Evolutionary conservation across 106 monocot genomes (phyloP).

Genomic region (Platanthera guangdongensis): DNA sequence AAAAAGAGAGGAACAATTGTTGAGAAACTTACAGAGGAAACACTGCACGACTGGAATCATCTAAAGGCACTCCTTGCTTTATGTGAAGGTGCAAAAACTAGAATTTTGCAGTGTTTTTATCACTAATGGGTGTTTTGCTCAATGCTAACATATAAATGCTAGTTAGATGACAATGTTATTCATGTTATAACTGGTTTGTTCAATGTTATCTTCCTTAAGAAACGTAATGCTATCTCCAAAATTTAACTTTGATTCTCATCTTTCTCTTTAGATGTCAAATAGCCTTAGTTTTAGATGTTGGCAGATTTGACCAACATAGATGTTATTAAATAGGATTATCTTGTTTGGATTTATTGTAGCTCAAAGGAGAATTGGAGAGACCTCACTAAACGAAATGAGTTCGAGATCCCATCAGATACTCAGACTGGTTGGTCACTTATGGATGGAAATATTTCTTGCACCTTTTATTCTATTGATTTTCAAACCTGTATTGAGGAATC

Average conservation of each 20-base stretch:
- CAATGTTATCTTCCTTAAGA: too few species aligned
- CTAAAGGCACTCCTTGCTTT: conserved; percentile 21
- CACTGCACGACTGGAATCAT: conserved; percentile 15
- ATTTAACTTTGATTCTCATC: too few species aligned
- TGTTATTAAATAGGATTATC: neutral
- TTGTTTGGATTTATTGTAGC: conserved; percentile 27
- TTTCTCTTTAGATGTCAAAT: too few species aligned
- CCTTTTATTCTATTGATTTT: conserved; percentile 1
- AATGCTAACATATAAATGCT: too few species aligned
- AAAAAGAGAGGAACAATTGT: conserved; percentile 29
- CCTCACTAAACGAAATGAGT: conserved; percentile 89
- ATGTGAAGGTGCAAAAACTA: conserved; percentile 70
- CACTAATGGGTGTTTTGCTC: too few species aligned
- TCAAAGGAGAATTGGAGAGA: conserved; percentile 90
- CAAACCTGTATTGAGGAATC: neutral
- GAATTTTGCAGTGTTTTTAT: neutral
- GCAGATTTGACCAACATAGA: too few species aligned
- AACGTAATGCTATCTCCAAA: too few species aligned
- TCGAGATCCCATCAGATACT: conserved; percentile 99
- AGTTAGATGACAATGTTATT: too few species aligned
- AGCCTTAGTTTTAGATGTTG: too few species aligned
- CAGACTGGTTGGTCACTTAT: conserved; percentile 62
- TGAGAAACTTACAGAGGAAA: conserved; percentile 21
- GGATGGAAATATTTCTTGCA: neutral
- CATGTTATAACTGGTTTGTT: too few species aligned